Evolutionary conservation across 495 filamentous ascomycete genomes (phyloP).

Genomic region (Penicillium pancosmium): DNA sequence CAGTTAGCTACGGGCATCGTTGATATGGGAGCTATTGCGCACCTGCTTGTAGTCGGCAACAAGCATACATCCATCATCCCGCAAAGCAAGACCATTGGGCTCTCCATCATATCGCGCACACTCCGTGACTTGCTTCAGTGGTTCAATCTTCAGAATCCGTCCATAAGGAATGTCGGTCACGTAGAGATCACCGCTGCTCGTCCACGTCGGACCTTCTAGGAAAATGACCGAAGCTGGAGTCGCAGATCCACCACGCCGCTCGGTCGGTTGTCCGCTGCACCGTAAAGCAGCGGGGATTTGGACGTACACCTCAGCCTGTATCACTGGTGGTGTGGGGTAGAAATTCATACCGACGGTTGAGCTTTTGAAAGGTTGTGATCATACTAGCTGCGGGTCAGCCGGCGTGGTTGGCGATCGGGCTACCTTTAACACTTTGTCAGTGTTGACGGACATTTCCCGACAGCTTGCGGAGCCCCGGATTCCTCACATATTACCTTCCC

Average conservation of each 20-base stretch:
- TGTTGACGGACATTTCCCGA: slow-evolving; percentile 14
- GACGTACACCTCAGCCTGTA: slow-evolving; percentile 25
- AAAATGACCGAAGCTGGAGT: slow-evolving; percentile 24
- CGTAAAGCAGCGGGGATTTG: slow-evolving; percentile 21
- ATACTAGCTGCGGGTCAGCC: too few species aligned
- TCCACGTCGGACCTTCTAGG: slow-evolving; percentile 26
- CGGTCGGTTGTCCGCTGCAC: slow-evolving; percentile 22
- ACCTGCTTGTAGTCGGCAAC: slow-evolving; percentile 32
- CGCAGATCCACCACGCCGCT: slow-evolving; percentile 23
- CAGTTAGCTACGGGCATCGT: neutral
- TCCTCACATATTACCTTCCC: neutral
- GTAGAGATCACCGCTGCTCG: slow-evolving; percentile 16
- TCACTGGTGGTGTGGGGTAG: slow-evolving; percentile 22
- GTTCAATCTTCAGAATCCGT: slow-evolving; percentile 30
- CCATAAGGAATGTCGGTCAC: slow-evolving; percentile 33
- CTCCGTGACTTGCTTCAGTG: slow-evolving; percentile 17
- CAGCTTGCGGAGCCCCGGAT: neutral
- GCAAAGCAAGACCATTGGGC: slow-evolving; percentile 29
- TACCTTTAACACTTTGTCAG: neutral
- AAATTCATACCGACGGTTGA: slow-evolving; percentile 25
- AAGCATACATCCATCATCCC: slow-evolving; percentile 24
- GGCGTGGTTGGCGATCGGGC: too few species aligned
- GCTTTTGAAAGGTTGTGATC: neutral
- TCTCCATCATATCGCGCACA: slow-evolving; percentile 31
- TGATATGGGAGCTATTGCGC: neutral